These are phyloP conservation scores for Mucor plumbeus DNA, from an alignment of 371 early-diverging fungal species.

Conservation along the genomic window DNA sequence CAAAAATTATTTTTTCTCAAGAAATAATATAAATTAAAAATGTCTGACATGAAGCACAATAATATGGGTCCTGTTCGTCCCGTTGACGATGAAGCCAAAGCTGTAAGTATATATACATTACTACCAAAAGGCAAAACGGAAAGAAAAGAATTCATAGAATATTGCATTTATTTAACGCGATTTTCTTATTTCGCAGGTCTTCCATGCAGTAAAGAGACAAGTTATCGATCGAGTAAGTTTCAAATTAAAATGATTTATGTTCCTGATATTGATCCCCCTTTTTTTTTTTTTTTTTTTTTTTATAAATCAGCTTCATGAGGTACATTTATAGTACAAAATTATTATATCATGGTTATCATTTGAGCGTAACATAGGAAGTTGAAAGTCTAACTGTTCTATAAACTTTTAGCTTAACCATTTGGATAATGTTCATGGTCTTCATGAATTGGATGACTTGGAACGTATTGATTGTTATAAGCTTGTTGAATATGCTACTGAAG, in stretches of 20 bases:
- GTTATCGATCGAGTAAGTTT: constrained; percentile 42
- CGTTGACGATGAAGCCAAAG: constrained; percentile 50
- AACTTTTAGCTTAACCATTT: constrained; percentile 40
- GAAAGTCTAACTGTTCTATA: no score
- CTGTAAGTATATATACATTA: constrained; percentile 30
- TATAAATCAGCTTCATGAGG: constrained; percentile 35
- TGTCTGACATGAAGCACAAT: constrained; percentile 59
- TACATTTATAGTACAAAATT: neutral
- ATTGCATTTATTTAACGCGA: neutral
- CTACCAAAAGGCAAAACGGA: constrained; percentile 1
- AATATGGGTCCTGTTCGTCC: constrained; percentile 49
- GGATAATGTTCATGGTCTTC: constrained; percentile 53
- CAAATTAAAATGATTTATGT: neutral
- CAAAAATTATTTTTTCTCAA: neutral
- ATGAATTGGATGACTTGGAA: constrained; percentile 55
- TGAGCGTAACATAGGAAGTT: no score
- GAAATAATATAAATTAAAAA: constrained; percentile 13
- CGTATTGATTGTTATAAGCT: constrained; percentile 51
- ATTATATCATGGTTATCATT: neutral
- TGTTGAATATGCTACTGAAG: constrained; percentile 55
- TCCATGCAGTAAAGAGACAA: constrained; percentile 42
- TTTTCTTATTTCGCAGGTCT: constrained; percentile 32
- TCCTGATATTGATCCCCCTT: neutral
- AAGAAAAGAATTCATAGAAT: neutral
- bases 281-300: neutral